phyloP scores from a whole-genome alignment of 345 rosid species.

The Luvunga scandens region DNA sequence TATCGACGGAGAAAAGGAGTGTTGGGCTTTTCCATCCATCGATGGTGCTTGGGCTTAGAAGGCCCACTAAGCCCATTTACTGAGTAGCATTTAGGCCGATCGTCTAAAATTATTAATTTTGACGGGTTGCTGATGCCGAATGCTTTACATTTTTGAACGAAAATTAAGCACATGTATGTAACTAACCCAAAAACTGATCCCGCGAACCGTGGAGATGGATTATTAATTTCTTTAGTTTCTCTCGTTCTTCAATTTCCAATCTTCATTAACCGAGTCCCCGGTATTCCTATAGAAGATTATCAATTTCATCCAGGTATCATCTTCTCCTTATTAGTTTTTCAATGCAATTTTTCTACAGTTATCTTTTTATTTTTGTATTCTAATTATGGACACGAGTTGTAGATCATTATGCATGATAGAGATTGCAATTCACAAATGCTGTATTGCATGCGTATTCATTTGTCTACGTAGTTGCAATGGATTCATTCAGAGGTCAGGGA shows the following conservation, averaged over 20 bases:
- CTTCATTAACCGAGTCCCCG: too few species aligned
- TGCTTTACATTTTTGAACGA: neutral
- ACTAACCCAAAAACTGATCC: neutral
- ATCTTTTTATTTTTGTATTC: too few species aligned
- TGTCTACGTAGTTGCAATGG: conserved; percentile 19
- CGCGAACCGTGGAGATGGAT: neutral
- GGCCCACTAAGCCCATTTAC: neutral
- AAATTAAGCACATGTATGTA: neutral
- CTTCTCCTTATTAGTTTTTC: too few species aligned
- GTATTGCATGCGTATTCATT: too few species aligned
- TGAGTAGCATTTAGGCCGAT: neutral
- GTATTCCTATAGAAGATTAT: too few species aligned
- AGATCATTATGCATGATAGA: too few species aligned
- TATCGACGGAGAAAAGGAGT: neutral
- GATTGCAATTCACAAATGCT: too few species aligned
- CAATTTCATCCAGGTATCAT: too few species aligned
- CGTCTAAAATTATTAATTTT: too few species aligned
- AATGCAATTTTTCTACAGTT: too few species aligned
- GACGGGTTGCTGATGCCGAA: neutral
- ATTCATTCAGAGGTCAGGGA: conserved; percentile 52
- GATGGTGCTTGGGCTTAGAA: neutral
- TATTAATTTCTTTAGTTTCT: too few species aligned
- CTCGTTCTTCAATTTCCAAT: neutral
- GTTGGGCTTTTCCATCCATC: neutral
- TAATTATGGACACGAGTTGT: too few species aligned